A percentile compares a stretch with the other conserved stretches of the same genome.
phyloP scores from a whole-genome alignment of 805 yeast genomes.

The Cyberlindnera mycetangii region DNA sequence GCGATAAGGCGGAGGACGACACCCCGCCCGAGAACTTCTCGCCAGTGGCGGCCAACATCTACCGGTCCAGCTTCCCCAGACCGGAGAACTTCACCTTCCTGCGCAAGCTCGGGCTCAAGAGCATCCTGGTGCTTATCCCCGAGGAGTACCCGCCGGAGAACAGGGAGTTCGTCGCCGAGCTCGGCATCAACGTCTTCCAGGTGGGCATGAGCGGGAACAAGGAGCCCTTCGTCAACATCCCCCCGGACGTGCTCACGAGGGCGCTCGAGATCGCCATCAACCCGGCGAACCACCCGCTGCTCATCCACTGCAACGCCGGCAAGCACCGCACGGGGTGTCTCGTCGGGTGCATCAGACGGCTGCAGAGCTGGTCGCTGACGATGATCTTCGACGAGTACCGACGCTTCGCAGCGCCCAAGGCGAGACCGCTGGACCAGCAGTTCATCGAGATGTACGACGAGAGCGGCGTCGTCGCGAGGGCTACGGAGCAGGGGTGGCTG shows the following conservation, averaged over 20 bases:
- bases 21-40: constrained; percentile 89
- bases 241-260: constrained; percentile 64
- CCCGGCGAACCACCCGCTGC: constrained; percentile 86
- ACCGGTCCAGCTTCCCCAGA: constrained; percentile 88
- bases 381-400: constrained; percentile 96
- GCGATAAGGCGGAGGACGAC: constrained; percentile 26
- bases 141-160: constrained; percentile 88
- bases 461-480: constrained; percentile 52
- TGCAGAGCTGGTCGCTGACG: constrained; percentile 90
- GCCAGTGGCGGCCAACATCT: constrained; percentile 72
- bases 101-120: constrained; percentile 57
- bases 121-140: constrained; percentile 81
- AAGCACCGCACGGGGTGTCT: constrained; percentile 96
- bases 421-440: constrained; percentile 93
- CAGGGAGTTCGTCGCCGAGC: constrained; percentile 52
- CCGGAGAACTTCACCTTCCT: constrained; percentile 77
- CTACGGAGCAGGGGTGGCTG: constrained; percentile 51
- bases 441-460: constrained; percentile 88
- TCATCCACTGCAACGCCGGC: constrained; percentile 95
- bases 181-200: constrained; percentile 72
- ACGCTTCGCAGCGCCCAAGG: constrained; percentile 91
- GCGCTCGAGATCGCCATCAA: constrained; percentile 80
- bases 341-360: constrained; percentile 84
- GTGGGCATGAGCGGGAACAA: constrained; percentile 95
- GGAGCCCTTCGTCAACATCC: constrained; percentile 84